These are phyloP conservation scores for Acacia confusa DNA, from an alignment of 306 rosid genomes.

Conservation along the genomic window DNA sequence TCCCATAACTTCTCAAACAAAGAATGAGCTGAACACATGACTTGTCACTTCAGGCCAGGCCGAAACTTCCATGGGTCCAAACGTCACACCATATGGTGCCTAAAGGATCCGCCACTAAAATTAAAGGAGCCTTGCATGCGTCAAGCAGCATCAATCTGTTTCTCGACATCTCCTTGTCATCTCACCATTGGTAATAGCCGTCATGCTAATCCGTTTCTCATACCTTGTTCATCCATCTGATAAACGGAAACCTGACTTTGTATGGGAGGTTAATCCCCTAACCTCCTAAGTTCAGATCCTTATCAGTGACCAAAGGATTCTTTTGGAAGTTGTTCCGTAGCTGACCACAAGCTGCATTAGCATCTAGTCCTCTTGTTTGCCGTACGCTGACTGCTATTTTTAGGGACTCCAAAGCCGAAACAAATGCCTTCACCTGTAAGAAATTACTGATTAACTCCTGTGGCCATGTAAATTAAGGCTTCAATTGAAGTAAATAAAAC, in stretches of 20 bases:
- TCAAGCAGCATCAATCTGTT: not conserved
- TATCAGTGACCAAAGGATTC: constrained; percentile 59
- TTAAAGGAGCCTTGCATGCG: not conserved
- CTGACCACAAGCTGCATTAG: constrained; percentile 99
- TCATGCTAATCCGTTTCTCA: constrained; percentile 24
- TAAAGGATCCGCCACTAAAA: constrained; percentile 13
- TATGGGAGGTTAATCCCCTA: constrained; percentile 14
- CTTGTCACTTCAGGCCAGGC: not conserved
- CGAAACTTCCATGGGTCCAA: not conserved
- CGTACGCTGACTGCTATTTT: constrained; percentile 79
- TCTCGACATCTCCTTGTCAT: constrained; percentile 6
- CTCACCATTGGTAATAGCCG: constrained; percentile 12
- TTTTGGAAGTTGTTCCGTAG: constrained; percentile 84
- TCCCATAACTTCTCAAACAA: not conserved
- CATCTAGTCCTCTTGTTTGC: constrained; percentile 93
- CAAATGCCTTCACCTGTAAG: constrained; percentile 74
- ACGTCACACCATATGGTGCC: not conserved
- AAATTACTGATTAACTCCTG: constrained; percentile 10
- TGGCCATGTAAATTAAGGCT: constrained; percentile 22
- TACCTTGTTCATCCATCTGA: constrained; percentile 27
- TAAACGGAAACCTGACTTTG: constrained; percentile 22
- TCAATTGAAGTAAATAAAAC: constrained; percentile 11
- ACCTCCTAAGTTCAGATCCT: constrained; percentile 46
- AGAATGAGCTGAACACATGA: not conserved
- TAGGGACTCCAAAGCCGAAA: constrained; percentile 64